Evolutionary conservation across 495 filamentous ascomycete species (phyloP).

Genomic region (Tirmania nivea): DNA sequence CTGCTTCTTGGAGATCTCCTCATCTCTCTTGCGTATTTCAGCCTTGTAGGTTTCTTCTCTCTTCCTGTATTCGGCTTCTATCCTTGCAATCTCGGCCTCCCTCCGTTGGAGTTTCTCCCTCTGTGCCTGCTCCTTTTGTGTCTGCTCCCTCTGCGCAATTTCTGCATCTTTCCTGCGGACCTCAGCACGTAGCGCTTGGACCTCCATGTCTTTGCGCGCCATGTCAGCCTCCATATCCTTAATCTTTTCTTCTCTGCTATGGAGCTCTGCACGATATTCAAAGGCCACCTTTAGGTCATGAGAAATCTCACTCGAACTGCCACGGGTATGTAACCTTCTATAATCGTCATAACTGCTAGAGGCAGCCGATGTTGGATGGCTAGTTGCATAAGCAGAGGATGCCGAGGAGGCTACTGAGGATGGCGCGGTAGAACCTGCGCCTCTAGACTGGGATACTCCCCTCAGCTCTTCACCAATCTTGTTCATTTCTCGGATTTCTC

Average conservation of each 20-base stretch:
- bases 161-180: neutral
- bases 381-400: neutral
- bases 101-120: constrained; percentile 55
- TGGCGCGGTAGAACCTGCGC: neutral
- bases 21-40: neutral
- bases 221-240: constrained; percentile 39
- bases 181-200: neutral
- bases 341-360: neutral
- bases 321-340: neutral
- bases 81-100: constrained; percentile 77
- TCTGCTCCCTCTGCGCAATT: constrained; percentile 33
- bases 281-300: neutral
- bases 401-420: neutral
- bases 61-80: constrained; percentile 44
- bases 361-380: neutral
- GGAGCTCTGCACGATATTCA: neutral
- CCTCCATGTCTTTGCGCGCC: constrained; percentile 11
- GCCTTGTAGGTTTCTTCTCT: neutral
- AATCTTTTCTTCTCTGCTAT: constrained; percentile 12
- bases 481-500: constrained; percentile 61
- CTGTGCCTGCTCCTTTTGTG: constrained; percentile 71
- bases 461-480: constrained; percentile 69
- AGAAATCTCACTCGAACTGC: neutral
- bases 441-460: constrained; percentile 8
- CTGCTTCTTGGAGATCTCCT: neutral